These are phyloP conservation scores for Geotrichum siamense DNA, from an alignment of 1,139 yeast species.

Conservation along the genomic window DNA sequence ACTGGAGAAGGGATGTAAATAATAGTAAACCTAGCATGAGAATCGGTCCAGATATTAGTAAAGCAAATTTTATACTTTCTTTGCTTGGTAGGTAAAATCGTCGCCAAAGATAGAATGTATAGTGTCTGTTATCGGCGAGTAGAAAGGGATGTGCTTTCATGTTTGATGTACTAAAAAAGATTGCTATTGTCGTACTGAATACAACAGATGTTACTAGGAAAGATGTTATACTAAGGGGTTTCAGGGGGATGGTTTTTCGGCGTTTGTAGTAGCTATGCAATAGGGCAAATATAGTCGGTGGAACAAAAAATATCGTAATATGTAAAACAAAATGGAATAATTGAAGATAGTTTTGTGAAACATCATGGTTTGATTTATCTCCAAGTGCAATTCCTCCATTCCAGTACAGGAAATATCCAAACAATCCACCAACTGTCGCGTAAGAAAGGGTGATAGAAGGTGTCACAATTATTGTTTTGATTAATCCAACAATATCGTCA, in stretches of 20 bases:
- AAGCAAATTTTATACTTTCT: slow-evolving; percentile 6
- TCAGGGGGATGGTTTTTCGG: neutral
- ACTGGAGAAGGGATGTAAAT: slow-evolving; percentile 2
- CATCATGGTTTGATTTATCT: slow-evolving; percentile 76
- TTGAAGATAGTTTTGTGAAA: slow-evolving; percentile 70
- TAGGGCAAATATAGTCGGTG: slow-evolving; percentile 31
- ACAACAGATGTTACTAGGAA: slow-evolving; percentile 1
- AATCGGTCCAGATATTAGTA: slow-evolving; percentile 12
- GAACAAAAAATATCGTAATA: slow-evolving; percentile 56
- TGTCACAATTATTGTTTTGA: slow-evolving; percentile 20
- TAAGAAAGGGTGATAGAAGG: slow-evolving; percentile 43
- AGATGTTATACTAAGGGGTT: neutral
- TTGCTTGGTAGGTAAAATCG: slow-evolving; percentile 38
- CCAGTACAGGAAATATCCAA: slow-evolving; percentile 48
- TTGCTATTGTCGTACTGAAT: neutral
- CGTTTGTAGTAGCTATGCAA: neutral
- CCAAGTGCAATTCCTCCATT: slow-evolving; percentile 82
- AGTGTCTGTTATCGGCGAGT: slow-evolving; percentile 91
- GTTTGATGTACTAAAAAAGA: slow-evolving; percentile 1
- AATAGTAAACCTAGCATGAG: slow-evolving; percentile 12
- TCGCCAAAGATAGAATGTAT: slow-evolving; percentile 76
- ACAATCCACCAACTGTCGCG: slow-evolving; percentile 44
- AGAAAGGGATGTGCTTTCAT: slow-evolving; percentile 73
- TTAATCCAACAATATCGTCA: slow-evolving; percentile 3
- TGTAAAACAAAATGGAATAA: slow-evolving; percentile 69